phyloP scores from a whole-genome alignment of 495 filamentous ascomycete species.

The Aspergillus wentii region DNA sequence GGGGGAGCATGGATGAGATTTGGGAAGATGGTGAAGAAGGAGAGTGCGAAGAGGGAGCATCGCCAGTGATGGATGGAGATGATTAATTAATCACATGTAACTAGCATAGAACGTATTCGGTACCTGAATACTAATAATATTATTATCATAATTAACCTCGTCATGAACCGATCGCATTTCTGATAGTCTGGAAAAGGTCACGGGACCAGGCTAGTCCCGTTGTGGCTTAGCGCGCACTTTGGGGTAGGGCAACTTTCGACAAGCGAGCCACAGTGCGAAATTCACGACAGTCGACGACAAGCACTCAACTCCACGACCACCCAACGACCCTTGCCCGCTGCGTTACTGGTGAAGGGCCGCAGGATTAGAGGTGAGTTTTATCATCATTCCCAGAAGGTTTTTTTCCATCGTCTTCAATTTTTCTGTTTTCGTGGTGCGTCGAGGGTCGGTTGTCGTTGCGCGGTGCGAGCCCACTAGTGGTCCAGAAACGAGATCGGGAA shows the following conservation, averaged over 20 bases:
- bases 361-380: constrained; percentile 43
- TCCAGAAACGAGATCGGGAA: background rate
- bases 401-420: constrained; percentile 20
- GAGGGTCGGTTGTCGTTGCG: constrained; percentile 2
- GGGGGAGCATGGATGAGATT: constrained; percentile 49
- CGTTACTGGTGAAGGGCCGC: constrained; percentile 47
- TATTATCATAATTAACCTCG: too few relatives aligned
- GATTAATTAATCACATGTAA: too few relatives aligned
- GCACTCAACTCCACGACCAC: constrained; percentile 37
- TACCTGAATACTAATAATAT: too few relatives aligned
- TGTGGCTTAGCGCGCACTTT: constrained; percentile 18
- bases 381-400: constrained; percentile 11
- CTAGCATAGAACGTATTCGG: too few relatives aligned
- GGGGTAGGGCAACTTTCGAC: constrained; percentile 38
- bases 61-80: constrained; percentile 13
- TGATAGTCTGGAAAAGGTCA: too few relatives aligned
- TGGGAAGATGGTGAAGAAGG: constrained; percentile 47
- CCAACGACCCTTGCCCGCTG: constrained; percentile 40
- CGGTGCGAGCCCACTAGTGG: background rate
- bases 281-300: constrained; percentile 40
- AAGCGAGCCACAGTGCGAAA: constrained; percentile 48
- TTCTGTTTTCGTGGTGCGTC: constrained; percentile 11
- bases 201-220: constrained; percentile 11
- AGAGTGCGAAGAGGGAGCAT: constrained; percentile 39
- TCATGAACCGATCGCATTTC: too few relatives aligned